phyloP scores from a whole-genome alignment of 176 grass and related monocot genomes.

The Melocanna baccifera region DNA sequence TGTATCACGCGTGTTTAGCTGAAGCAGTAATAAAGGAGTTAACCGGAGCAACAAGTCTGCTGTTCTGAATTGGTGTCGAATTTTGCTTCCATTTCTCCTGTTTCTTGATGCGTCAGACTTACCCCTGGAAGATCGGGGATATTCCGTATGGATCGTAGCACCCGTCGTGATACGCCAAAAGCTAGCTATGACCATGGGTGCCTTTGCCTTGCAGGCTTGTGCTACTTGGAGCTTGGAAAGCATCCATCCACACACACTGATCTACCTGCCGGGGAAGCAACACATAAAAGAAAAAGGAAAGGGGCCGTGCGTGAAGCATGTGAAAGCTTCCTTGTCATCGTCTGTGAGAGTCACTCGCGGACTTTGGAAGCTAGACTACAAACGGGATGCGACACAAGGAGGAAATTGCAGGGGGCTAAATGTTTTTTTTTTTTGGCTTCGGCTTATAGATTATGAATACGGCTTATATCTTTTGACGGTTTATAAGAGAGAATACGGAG shows the following conservation, averaged over 20 bases:
- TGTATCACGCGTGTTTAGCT: background rate
- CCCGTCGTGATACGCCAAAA: conserved; percentile 25
- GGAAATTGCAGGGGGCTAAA: background rate
- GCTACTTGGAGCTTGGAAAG: conserved; percentile 27
- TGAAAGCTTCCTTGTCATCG: conserved; percentile 37
- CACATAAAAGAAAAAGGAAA: background rate
- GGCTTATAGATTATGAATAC: too few relatives aligned
- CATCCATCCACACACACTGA: background rate
- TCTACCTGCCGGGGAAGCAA: conserved; percentile 12
- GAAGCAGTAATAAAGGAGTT: conserved; percentile 13
- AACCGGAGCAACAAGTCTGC: conserved; percentile 6
- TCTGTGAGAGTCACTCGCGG: conserved; percentile 6
- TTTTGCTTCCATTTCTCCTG: conserved; percentile 6
- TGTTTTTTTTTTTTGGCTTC: too few relatives aligned
- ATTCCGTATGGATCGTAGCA: conserved; percentile 14
- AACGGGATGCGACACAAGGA: conserved; percentile 30
- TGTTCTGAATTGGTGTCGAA: background rate
- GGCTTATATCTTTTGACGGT: too few relatives aligned
- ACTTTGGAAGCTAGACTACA: conserved; percentile 39
- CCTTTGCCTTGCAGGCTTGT: conserved; percentile 30
- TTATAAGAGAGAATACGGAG: too few relatives aligned
- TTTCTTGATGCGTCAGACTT: conserved; percentile 25
- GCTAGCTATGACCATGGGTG: background rate
- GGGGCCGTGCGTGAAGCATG: conserved; percentile 43
- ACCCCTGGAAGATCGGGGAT: conserved; percentile 8